Conservation (phyloP, 78 protist genomes). For the Neovahlkampfia damariscottae region DNA sequence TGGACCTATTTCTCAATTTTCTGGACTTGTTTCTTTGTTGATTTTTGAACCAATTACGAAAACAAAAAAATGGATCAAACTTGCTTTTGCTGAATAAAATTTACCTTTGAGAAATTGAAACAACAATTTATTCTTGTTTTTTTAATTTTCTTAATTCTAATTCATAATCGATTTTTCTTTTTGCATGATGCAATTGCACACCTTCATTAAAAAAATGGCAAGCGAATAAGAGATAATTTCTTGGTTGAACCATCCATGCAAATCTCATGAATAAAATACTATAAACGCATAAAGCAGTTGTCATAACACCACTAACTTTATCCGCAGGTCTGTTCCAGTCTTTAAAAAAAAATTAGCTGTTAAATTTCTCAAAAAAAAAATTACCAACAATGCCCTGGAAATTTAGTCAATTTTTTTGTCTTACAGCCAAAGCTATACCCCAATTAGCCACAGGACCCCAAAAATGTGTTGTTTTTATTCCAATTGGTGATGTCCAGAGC, state of each 20-base stretch:
- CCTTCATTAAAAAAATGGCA: slow-evolving; percentile 31
- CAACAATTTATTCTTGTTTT: no score
- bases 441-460: slow-evolving; percentile 55
- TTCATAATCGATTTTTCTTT: neutral
- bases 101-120: no score
- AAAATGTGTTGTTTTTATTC: slow-evolving; percentile 35
- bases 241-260: slow-evolving; percentile 34
- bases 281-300: slow-evolving; percentile 19
- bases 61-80: no score
- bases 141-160: no score
- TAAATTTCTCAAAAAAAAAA: no score
- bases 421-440: slow-evolving; percentile 22
- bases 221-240: slow-evolving; percentile 29
- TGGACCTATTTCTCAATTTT: no score
- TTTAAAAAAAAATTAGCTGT: no score
- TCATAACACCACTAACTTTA: slow-evolving; percentile 14
- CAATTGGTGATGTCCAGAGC: slow-evolving; percentile 4
- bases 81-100: no score
- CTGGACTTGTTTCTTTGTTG: no score
- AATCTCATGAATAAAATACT: slow-evolving; percentile 36
- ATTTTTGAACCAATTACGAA: no score
- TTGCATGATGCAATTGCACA: slow-evolving; percentile 21
- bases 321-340: slow-evolving; percentile 1
- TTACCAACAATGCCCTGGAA: neutral
- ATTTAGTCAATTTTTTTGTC: neutral